Percentiles rank a stretch among this genome's conserved stretches.
These are phyloP conservation scores for Cordyceps fumosorosea DNA, from an alignment of 2,329 filamentous ascomycete species.

Conservation along the genomic window DNA sequence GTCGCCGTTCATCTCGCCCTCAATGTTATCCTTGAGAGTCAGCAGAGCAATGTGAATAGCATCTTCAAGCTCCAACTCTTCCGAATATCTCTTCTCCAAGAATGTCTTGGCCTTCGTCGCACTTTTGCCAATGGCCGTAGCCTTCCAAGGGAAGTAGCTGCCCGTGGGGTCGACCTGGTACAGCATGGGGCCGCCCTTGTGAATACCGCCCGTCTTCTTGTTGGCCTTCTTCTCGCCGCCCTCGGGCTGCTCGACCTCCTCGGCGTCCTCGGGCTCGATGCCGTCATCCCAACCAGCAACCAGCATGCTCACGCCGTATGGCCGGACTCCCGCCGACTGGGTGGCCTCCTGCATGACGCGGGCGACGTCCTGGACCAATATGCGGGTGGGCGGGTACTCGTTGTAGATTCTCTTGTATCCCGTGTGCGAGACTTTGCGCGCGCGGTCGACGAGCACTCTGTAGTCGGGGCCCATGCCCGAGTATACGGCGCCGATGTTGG, in stretches of 20 bases:
- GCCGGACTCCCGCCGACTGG: conserved; percentile 92
- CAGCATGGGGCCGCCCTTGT: conserved; percentile 93
- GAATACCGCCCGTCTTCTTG: conserved; percentile 88
- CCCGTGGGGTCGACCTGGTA: conserved; percentile 99
- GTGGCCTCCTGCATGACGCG: conserved; percentile 98
- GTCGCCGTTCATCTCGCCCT: conserved; percentile 98
- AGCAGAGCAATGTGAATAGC: conserved; percentile 96
- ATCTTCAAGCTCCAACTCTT: conserved; percentile 93
- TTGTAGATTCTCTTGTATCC: conserved; percentile 99
- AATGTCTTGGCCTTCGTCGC: conserved; percentile 98
- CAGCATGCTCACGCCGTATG: conserved; percentile 92
- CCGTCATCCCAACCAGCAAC: conserved; percentile 98
- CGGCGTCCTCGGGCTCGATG: conserved; percentile 75
- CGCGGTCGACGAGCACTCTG: conserved; percentile 93
- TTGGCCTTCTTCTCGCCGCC: conserved; percentile 62
- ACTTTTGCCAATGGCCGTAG: conserved; percentile 97
- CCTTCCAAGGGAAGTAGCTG: conserved; percentile 99
- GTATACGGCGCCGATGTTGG: conserved; percentile 99
- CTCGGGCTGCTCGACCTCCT: conserved; percentile 49
- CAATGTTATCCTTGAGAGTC: conserved; percentile 97
- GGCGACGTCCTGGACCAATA: conserved; percentile 97
- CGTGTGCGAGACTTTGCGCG: conserved; percentile 95
- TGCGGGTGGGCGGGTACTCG: conserved; percentile 98
- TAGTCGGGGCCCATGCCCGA: conserved; percentile 99
- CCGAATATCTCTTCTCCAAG: conserved; percentile 97